Evolutionary conservation across 371 early-diverging fungal genomes (phyloP), one percentile per base, ranked within the genome.

Genomic region (Mortierella sp.): DNA sequence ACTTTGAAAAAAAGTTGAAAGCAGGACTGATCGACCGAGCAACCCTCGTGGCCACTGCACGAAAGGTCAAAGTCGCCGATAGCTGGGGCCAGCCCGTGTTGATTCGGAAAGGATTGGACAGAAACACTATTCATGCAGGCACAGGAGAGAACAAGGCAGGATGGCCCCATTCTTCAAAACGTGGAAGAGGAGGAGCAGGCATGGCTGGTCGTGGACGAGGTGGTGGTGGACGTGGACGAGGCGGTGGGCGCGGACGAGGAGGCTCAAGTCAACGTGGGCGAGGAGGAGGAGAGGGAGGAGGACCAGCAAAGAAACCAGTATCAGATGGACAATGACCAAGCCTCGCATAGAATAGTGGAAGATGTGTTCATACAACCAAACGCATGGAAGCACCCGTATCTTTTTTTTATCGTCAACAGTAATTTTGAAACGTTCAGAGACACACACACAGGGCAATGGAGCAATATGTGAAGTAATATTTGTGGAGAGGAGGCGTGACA

Each of bases 1-100:
- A 79, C 18, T 79, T 64, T 65, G 79, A 72, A 37, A 79, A 79
- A 55, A 79, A 69, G 43, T n/a, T 70, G 47, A 72, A 79, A 44
- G 66, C 65, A 0, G 79, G 79, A 1, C n/a, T 65, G 21, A 73
- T 73, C 16, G 64, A 64, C 57, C 61, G 57, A 16, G 63, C 73
- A 4, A 60, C 69, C 0, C 52, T 66, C 6, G 43, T 56, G 7
- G 61, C 66, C 1, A 79, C 79, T 14, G 60, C 79, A 18, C 62
- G 79, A 30, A 64, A 57, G 21, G 44, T 64, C 53, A 79, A 73
- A 25, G 79, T 79, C 37, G 60, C 70, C 0, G 73, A 79, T 15
- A 79, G 79, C 43, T 79, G 63, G 61, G 67, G 79, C 12, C 62
- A 44, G 44, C 79, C 70, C 0, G 44, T 56, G 15, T 47, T 66